These are phyloP conservation scores for Marasmius sp. DNA, from an alignment of 1,284 basidiomycete species.

Conservation along the genomic window DNA sequence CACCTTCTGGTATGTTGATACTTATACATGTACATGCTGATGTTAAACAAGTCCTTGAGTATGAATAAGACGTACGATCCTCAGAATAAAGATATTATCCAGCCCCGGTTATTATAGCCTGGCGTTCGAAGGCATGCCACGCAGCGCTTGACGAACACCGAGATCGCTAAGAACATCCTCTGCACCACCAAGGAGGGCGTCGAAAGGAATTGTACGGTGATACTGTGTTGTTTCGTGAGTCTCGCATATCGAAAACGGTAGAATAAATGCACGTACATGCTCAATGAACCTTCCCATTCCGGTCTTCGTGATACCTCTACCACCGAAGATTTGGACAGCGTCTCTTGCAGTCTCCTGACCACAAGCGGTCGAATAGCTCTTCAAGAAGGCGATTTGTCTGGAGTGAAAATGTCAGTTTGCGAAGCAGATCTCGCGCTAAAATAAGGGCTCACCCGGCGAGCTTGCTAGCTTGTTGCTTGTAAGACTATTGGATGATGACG, in stretches of 20 bases:
- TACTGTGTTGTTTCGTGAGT: constrained; percentile 39
- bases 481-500: constrained; percentile 33
- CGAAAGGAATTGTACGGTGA: constrained; percentile 66
- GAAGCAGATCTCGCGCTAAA: neutral
- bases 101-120: constrained; percentile 37
- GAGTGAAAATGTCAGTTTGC: constrained; percentile 8
- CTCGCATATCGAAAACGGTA: constrained; percentile 2
- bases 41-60: too few relatives aligned
- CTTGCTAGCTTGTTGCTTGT: constrained; percentile 56
- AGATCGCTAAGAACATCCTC: constrained; percentile 72
- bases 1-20: too few relatives aligned
- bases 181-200: constrained; percentile 69
- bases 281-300: constrained; percentile 73
- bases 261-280: constrained; percentile 48
- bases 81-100: neutral
- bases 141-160: constrained; percentile 68
- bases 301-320: constrained; percentile 74
- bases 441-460: constrained; percentile 56
- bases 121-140: constrained; percentile 61
- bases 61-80: neutral
- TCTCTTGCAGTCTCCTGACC: constrained; percentile 77
- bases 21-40: too few relatives aligned
- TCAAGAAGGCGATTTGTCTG: constrained; percentile 78
- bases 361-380: constrained; percentile 67
- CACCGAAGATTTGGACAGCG: constrained; percentile 81